Base-by-base conservation (phyloP, 2,329 filamentous ascomycete species). In the Acrodontium crateriforme region DNA sequence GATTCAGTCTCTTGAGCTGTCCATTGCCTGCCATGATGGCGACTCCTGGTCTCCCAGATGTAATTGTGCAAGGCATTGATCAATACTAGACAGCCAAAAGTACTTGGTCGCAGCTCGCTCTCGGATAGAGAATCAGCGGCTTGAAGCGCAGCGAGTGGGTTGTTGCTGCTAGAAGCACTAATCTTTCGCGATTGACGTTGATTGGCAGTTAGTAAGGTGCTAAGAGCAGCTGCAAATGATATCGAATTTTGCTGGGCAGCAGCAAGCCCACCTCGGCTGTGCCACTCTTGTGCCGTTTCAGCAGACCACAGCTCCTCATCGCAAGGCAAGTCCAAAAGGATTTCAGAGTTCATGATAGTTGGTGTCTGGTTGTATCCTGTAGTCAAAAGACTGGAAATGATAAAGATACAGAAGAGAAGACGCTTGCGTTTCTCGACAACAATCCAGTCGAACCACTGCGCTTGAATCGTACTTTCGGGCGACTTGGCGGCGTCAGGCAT, bases 51-150 rank as follows among this genome's bases (percentile, higher is more conserved):
- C 56, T 95, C 87, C 89, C 89, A 95, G 24, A 95, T 94, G 54
- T 93, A 94, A 44, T 94, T 94, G 58, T 95, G 89, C 14, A 95
- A 64, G 3, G 89, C 85, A 49, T 93, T 87, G 50, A 95, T 94
- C 37, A 98, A 60, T 5, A 94, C 69, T 16, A 94, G 64, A 50
- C 84, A 93, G 6, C 87, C 89, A 51, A 93, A 92, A 0, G 84
- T 85, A 56, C 87, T 94, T 0, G 84, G 83, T 40, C 71, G 73
- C 25, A 89, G 62, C 18, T 82, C 74, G 29, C 63, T 73, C 38
- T 68, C 62, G 3, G 37, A 31, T 9, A 29, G 24, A 6, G 18
- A 14, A 12, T 44, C 38, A 9, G 33, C 36, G 15, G 37, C 35
- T 17, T 42, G 39, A 14, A 40, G 13, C 9, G 38, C 31, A 19